Evolutionary conservation across 768 basidiomycete genomes (phyloP), one percentile per base, ranked within the genome.

Genomic region (Trametes coccinea): DNA sequence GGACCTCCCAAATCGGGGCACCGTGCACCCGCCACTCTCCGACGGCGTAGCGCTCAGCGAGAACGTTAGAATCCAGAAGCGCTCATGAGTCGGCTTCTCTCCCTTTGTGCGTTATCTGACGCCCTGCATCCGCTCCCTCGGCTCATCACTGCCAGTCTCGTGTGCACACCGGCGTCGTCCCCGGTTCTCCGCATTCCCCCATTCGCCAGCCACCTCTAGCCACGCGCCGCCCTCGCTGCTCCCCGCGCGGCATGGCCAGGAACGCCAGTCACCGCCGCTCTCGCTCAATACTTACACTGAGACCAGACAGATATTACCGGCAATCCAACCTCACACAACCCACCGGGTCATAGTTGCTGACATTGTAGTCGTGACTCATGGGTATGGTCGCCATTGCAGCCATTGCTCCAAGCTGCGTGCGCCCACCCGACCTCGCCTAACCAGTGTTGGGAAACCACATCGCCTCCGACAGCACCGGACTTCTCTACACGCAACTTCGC

Each of bases 381-480:
- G 1, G 22, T 22, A 22, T 22, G 22, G 22, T 22, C 22, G 22
- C 22, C 22, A 22, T 22, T 22, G 22, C 22, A 22, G 22, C 22
- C 22, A 0, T 22, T 0, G 22, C 22, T 22, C 22, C 22, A 22
- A 22, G 22, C 22, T 22, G 22, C 22, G 1, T 22, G 22, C 13
- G 41, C 41, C 41, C 2, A 43, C 2, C 2, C 41, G 41, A 43
- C 41, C 41, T 43, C 41, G 10, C n/a, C 41, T 43, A 2, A 5
- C 41, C 41, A 43, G n/a, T 43, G 41, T 43, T 37, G 1, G 34
- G 34, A 37, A 11, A 43, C 13, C 14, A 14, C 13, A 39, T 45
- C 29, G n/a, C 57, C 57, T 52, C 57, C 57, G 57, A 45, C 41
- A 10, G 17, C 39, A 44, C 41, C 57, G 57, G 57, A 51, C 17